Evolutionary conservation across 768 basidiomycete genomes (phyloP), one percentile per base, ranked within the genome.

Genomic region (Suillus cothurnatus): DNA sequence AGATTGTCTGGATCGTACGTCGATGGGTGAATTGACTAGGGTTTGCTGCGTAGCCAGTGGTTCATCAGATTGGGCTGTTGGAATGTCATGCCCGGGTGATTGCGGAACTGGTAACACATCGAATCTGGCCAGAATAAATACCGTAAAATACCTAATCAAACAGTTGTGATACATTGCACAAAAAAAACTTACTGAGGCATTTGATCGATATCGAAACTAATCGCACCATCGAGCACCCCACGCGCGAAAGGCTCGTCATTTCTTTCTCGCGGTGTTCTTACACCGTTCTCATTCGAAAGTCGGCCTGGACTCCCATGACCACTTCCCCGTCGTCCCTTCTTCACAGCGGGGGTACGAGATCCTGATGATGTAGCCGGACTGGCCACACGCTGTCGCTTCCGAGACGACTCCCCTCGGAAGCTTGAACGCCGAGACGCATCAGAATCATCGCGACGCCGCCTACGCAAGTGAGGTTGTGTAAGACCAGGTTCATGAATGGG

Each of bases 31-130:
- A 1, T 68, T 68, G 6, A 77, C 58, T 47, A 76, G 31, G 0
- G 75, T 76, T 34, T 66, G 66, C 31, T 77, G 74, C 6, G 76
- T 76, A 59, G 69, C 65, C 12, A 36, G 59, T 1, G 66, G 67
- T 26, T 11, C 72, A 1, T 68, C 61, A 1, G 23, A 55, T 11
- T 61, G 65, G 36, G 38, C 43, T 39, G 28, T 17, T 3, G 59
- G 56, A 50, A 45, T 28, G 12, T 55, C 34, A 11, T 36, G 7
- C 28, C 36, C 38, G 1, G 67, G 69, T 12, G 67, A 55, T 28
- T 31, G 47, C 12, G 61, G 62, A 31, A 19, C 9, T 6, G 63
- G 52, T 31, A 56, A 43, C 4, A 65, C 49, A 11, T 34, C 2
- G 15, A 41, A 12, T 14, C 73, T 74, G 21, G 57, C 11, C 41